Percentiles rank a stretch among this genome's conserved stretches.
Conservation (phyloP, 352 stramenopile genomes). For the Globisporangium acanthophoron region DNA sequence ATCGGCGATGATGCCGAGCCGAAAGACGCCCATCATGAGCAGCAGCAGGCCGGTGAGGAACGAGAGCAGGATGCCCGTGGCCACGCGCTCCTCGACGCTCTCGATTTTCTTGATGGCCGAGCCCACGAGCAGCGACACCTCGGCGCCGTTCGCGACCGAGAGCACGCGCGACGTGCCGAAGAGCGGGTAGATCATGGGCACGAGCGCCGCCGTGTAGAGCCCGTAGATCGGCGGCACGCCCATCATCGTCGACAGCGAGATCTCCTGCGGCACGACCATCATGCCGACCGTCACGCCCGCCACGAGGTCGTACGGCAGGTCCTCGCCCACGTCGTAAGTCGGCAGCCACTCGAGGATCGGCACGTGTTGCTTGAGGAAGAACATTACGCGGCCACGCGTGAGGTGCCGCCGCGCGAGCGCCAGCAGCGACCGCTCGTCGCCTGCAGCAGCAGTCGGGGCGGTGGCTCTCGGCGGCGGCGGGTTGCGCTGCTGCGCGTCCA, state of each 20-base stretch:
- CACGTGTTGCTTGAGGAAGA: constrained; percentile 23
- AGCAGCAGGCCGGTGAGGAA: constrained; percentile 67
- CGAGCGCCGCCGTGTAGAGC: constrained; percentile 63
- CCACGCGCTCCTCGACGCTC: constrained; percentile 49
- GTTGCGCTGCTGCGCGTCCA: too few species aligned
- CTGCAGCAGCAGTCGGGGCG: too few species aligned
- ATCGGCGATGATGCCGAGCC: constrained; percentile 78
- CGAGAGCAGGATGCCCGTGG: constrained; percentile 62
- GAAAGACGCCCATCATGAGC: constrained; percentile 74
- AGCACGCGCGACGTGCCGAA: constrained; percentile 61
- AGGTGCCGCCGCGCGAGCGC: too few species aligned
- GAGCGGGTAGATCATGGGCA: constrained; percentile 66
- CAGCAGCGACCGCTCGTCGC: too few species aligned
- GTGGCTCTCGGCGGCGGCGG: too few species aligned
- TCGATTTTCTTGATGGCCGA: constrained; percentile 29
- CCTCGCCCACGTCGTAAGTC: constrained; percentile 45
- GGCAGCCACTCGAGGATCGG: constrained; percentile 74
- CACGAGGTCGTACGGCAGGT: constrained; percentile 66
- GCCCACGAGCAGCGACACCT: constrained; percentile 60
- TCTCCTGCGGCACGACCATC: constrained; percentile 91
- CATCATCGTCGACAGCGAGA: constrained; percentile 90
- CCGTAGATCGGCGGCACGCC: constrained; percentile 62
- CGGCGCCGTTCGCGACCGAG: constrained; percentile 60
- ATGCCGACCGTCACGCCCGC: constrained; percentile 74
- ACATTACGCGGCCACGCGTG: too few species aligned